Percentiles rank a stretch among this genome's conserved stretches.
Conservation (phyloP, 345 rosid genomes). For the Erucastrum elatum region DNA sequence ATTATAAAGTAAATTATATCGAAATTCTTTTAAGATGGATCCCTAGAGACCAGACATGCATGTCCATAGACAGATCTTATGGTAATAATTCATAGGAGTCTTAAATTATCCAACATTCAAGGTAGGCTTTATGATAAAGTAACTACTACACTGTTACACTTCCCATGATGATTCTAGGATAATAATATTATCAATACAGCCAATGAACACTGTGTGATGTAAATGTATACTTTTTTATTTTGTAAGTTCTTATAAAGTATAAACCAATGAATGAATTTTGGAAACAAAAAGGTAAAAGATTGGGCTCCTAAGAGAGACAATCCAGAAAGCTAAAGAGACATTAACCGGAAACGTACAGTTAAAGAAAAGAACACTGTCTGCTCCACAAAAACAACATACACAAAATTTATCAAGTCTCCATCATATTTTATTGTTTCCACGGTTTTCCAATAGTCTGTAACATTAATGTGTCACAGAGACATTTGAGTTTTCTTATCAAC, state of each 20-base stretch:
- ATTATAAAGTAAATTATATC: conserved; percentile 21
- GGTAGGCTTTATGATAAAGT: conserved; percentile 34
- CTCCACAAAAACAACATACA: conserved; percentile 39
- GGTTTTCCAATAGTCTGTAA: conserved; percentile 24
- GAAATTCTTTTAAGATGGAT: conserved; percentile 32
- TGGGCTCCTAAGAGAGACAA: conserved; percentile 37
- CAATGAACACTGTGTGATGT: conserved; percentile 36
- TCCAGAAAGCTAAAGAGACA: conserved; percentile 38
- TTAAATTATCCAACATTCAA: conserved; percentile 37
- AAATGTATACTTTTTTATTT: conserved; percentile 17
- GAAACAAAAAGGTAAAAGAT: background rate
- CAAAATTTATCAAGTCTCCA: conserved; percentile 22
- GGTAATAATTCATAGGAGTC: conserved; percentile 29
- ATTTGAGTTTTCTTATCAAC: conserved; percentile 39
- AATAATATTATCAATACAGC: conserved; percentile 25
- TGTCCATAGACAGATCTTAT: conserved; percentile 42
- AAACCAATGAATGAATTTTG: conserved; percentile 16
- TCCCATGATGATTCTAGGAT: conserved; percentile 32
- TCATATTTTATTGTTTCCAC: conserved; percentile 18
- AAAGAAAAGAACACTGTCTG: conserved; percentile 45
- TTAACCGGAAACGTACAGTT: conserved; percentile 36
- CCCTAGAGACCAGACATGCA: conserved; percentile 45
- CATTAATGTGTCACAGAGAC: conserved; percentile 32
- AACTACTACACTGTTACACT: conserved; percentile 1
- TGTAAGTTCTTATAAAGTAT: background rate